Evolutionary conservation across 129 eudicot genomes (phyloP).

Genomic region (Sambucus nigra): DNA sequence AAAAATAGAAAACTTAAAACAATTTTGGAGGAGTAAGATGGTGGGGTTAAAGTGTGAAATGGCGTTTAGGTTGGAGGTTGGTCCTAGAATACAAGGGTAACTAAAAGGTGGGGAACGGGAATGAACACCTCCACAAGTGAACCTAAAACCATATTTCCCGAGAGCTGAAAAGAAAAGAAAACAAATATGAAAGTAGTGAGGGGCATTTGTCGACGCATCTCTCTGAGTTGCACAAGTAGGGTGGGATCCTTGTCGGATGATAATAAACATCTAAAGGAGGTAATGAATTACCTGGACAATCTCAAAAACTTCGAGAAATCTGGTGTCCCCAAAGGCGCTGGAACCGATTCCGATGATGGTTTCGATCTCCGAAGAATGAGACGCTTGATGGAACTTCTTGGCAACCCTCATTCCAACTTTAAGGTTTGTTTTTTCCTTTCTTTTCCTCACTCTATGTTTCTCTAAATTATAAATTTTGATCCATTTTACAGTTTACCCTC

Average conservation of each 20-base stretch:
- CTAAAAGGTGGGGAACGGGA: too few relatives aligned
- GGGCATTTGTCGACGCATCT: neutral
- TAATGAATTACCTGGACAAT: conserved; percentile 50
- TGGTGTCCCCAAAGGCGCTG: conserved; percentile 89
- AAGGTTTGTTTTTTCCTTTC: conserved; percentile 36
- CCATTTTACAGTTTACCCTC: neutral
- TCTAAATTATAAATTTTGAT: neutral
- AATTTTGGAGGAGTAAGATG: too few relatives aligned
- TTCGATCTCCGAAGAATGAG: conserved; percentile 91
- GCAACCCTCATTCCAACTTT: conserved; percentile 77
- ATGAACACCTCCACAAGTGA: too few relatives aligned
- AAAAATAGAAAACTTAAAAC: too few relatives aligned
- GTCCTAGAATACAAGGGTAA: too few relatives aligned
- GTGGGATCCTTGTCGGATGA: conserved; percentile 19
- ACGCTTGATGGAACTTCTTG: conserved; percentile 58
- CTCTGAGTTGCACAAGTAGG: neutral
- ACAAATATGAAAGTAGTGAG: conserved; percentile 16
- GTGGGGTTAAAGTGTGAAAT: too few relatives aligned
- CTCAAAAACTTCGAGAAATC: conserved; percentile 78
- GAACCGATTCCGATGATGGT: conserved; percentile 81
- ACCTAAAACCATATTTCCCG: too few relatives aligned
- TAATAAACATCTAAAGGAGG: conserved; percentile 42
- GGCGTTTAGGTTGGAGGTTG: too few relatives aligned
- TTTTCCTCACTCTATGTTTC: neutral
- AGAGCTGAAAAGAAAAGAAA: neutral